Conservation (phyloP, 2,329 filamentous ascomycete genomes). For the Fusarium sp. region DNA sequence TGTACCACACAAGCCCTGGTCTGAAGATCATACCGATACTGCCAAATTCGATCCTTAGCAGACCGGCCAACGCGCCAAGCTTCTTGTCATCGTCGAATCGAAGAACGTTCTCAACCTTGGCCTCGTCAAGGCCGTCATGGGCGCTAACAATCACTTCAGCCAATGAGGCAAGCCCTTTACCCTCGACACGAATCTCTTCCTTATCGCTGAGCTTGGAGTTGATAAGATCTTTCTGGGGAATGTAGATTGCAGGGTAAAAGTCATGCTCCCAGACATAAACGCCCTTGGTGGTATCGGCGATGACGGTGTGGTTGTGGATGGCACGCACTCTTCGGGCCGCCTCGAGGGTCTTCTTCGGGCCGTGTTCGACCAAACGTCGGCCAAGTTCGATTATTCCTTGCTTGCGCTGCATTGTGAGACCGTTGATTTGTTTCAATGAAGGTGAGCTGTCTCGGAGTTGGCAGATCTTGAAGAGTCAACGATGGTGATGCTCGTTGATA, state of each 20-base stretch:
- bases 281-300: slow-evolving; percentile 54
- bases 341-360: slow-evolving; percentile 29
- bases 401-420: background rate
- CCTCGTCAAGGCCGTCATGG: slow-evolving; percentile 38
- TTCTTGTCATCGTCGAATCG: slow-evolving; percentile 55
- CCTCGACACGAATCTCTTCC: slow-evolving; percentile 43
- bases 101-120: slow-evolving; percentile 50
- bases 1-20: rapidly evolving
- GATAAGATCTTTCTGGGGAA: slow-evolving; percentile 49
- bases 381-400: slow-evolving; percentile 19
- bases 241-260: slow-evolving; percentile 61
- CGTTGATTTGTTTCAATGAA: background rate
- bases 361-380: slow-evolving; percentile 27
- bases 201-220: slow-evolving; percentile 47
- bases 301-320: slow-evolving; percentile 47
- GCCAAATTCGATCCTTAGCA: slow-evolving; percentile 52
- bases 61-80: slow-evolving; percentile 49
- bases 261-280: slow-evolving; percentile 60
- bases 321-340: slow-evolving; percentile 51
- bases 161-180: slow-evolving; percentile 44
- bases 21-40: slow-evolving; percentile 47
- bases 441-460: background rate
- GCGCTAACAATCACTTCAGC: slow-evolving; percentile 49
- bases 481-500: background rate
- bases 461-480: background rate